Evolutionary conservation across 2,329 filamentous ascomycete species (phyloP), one percentile per base, ranked within the genome.

Genomic region (Phoma sp.): DNA sequence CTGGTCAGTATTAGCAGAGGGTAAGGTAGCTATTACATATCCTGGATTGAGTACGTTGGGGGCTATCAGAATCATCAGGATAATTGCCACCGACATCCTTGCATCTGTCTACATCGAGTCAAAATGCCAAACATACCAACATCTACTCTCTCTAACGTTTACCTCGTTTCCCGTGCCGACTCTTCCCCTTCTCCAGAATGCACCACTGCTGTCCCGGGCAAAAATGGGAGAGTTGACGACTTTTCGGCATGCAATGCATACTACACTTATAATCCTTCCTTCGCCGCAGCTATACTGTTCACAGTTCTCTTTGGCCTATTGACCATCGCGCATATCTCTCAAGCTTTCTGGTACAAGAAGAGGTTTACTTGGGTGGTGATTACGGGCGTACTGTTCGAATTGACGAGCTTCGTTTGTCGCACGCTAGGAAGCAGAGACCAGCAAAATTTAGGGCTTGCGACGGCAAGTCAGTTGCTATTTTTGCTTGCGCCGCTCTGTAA

Each of bases 281-380:
- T 68, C 46, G 32, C 58, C 9, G 60, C 60, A 4, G 67, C 67
- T 9, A 40, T 71, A 9, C 57, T 61, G 9, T 62, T 69, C 42
- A 42, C 61, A 15, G 37, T 59, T 6, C 52, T 71, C 34, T 72
- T 72, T 39, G 62, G 61, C 33, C 38, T 69, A 7, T 32, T 66
- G 5, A 66, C 61, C 6, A 15, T 68, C 32, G 53, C 61, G 0
- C 68, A 72, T 34, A 37, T 65, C 10, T 32, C 21, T 26, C 59
- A 62, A 20, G 67, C 67, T 12, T 40, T 70, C 26, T 15, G 51
- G 5, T 64, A 62, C 59, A 64, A 62, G 28, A 66, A 78, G 51
- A 54, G 56, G 14, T 78, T 78, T 56, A 75, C 68, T 32, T 78
- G 74, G 76, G 75, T 80, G 3, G 73, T 82, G 9, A 73, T 80